Conservation (phyloP, 345 rosid genomes). For the Eucalyptus tenuipes region DNA sequence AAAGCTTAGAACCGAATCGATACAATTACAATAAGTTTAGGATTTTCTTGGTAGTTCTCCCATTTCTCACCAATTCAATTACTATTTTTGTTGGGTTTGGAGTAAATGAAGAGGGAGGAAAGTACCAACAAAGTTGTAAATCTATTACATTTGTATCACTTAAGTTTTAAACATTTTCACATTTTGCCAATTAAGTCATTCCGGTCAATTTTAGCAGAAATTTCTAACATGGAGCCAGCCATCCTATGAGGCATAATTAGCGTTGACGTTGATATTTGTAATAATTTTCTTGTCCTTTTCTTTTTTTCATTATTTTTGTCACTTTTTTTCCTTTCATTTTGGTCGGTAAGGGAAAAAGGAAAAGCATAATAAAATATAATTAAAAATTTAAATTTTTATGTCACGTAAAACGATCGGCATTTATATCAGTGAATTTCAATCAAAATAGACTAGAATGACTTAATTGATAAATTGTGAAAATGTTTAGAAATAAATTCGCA, state of each 20-base stretch:
- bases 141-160: too few relatives aligned
- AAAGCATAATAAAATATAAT: too few relatives aligned
- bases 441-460: not conserved
- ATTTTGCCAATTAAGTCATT: not conserved
- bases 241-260: not conserved
- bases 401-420: not conserved
- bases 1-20: not conserved
- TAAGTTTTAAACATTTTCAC: too few relatives aligned
- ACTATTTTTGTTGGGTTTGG: not conserved
- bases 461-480: not conserved
- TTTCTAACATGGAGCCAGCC: fast-evolving
- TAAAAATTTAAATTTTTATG: too few relatives aligned
- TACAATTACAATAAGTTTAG: too few relatives aligned
- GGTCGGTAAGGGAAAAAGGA: not conserved
- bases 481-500: too few relatives aligned
- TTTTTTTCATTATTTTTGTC: too few relatives aligned
- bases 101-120: not conserved
- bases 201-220: fast-evolving
- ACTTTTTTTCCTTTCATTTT: not conserved
- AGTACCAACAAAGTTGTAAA: not conserved
- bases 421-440: fast-evolving
- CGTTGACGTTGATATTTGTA: fast-evolving
- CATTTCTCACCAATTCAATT: not conserved
- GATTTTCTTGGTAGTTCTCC: too few relatives aligned
- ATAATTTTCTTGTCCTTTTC: too few relatives aligned